Base-by-base conservation (phyloP, 73 alveolate species). In the Paramecium sexaurelia region DNA sequence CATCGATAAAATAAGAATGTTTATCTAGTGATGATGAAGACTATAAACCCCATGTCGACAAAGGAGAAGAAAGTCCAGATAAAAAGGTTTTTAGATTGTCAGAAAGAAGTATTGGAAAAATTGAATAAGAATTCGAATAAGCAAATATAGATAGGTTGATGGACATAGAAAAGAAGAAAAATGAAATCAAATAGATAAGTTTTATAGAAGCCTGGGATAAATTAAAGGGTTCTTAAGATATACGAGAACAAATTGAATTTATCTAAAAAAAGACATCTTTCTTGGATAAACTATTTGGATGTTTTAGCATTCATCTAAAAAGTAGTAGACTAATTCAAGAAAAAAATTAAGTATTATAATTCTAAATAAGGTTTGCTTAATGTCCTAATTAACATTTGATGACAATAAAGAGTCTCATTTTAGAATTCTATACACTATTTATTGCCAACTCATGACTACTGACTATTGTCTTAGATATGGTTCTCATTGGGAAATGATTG, bases 401-500 rank as follows among this genome's bases (percentile, higher is more conserved):
- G 94, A 88, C 36, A 71, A 40, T 40, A 35, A 68, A 10, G 55
- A 41, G n/a, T 45, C 55, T 41, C 94, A 88, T 37, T 88, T 88
- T 47, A 19, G 83, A 43, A 69, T 88, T 26, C 75, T 88, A 9
- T 88, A 69, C 9, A 68, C 94, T 6, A 35, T 88, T 1, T 88
- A 41, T 47, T 88, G 94, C 61, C 55, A 68, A 45, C 43, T 88
- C 8, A 88, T 82, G 55, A 45, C 75, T 69, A 88, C 85, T 17
- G 85, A 88, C 37, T 36, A 88, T 66, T 88, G 94, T 37, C 67
- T 82, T 22, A 88, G 94, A 69, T 68, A 68, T 61, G 94, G 94
- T 9, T 37, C 91, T 11, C 94, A 88, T 69, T 96, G 99, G 97
- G 94, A 75, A 55, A 43, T 85, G 35, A 94, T 96, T 35, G 99